Percentiles rank a stretch among this genome's conserved stretches.
Conservation (phyloP, 305 asterid species). For the Rubia occidens region DNA sequence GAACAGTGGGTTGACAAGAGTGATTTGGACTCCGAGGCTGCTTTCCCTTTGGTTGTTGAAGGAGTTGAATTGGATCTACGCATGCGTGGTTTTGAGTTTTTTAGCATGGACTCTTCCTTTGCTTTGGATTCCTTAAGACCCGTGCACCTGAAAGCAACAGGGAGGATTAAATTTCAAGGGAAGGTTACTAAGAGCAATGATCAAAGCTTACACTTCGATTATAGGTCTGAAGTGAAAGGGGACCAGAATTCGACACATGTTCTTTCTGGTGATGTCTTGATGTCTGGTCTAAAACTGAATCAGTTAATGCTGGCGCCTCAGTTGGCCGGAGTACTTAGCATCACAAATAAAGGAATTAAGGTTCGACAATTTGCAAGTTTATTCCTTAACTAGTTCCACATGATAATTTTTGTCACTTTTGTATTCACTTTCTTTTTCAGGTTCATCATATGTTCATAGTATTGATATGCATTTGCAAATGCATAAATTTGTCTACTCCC, state of each 20-base stretch:
- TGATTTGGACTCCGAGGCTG: conserved; percentile 43
- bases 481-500: neutral
- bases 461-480: neutral
- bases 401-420: neutral
- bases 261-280: conserved; percentile 82
- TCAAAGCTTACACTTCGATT: conserved; percentile 29
- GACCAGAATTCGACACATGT: conserved; percentile 35
- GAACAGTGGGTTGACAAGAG: conserved; percentile 42
- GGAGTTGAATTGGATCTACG: conserved; percentile 90
- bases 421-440: neutral
- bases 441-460: neutral
- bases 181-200: conserved; percentile 51
- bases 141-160: conserved; percentile 88
- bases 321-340: conserved; percentile 75
- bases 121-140: conserved; percentile 91
- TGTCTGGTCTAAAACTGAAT: conserved; percentile 89
- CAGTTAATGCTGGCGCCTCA: conserved; percentile 98
- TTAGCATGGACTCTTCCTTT: conserved; percentile 75
- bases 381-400: conserved; percentile 15
- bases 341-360: conserved; percentile 68
- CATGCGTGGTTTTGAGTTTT: conserved; percentile 91
- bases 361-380: conserved; percentile 28
- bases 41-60: conserved; percentile 70
- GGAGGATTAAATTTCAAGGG: conserved; percentile 90
- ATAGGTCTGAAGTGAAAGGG: conserved; percentile 28